Base-by-base conservation (phyloP, 371 early-diverging fungal genomes). In the Mortierella sp. region DNA sequence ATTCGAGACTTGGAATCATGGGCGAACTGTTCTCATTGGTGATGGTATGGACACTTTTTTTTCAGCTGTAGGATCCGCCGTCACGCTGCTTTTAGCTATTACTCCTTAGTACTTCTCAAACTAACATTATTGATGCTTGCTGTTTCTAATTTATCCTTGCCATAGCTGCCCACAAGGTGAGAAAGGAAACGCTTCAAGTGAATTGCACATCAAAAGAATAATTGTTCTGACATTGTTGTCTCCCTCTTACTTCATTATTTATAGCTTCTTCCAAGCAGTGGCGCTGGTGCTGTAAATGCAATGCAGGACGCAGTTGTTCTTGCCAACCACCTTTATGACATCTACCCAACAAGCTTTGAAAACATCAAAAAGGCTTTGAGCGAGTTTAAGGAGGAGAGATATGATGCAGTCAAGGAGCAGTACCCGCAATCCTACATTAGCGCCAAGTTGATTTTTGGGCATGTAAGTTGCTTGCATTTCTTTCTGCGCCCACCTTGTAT, bases 1-100 rank as follows among this genome's bases (percentile, higher is more conserved):
- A 3, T 84, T 65, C 52, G 77, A 80, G 50, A 84, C 84, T 19
- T 84, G 84, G 84, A 42, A 75, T 44, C 44, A 74, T 75, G 70
- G 71, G 0, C 79, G 83, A 8, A 76, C 74, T 0, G 79, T 83
- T 8, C 70, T 83, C 1, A 63, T 83, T 2, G 83, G 83, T 31
- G 83, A 83, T 73, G 83, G 76, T 73, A 76, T 11, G 76, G 45
- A 5, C 14, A 14, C 42, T 38, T 38, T 38, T 38, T 38, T 38
- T 3, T 54, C n/a, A 7, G 19, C 3, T 54, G 19, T 21, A 21
- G 42, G 5, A 38, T 5, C 3, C 42, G 5, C 42, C 1, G 5
- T 5, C 42, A 3, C 42, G 42, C 42, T 38, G 42, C 42, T 1
- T 38, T 38, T 38, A 38, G n/a, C n/a, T n/a, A n/a, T 3, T 38